Evolutionary conservation across 2,329 filamentous ascomycete species (phyloP).

Genomic region (Fusarium xylarioides): DNA sequence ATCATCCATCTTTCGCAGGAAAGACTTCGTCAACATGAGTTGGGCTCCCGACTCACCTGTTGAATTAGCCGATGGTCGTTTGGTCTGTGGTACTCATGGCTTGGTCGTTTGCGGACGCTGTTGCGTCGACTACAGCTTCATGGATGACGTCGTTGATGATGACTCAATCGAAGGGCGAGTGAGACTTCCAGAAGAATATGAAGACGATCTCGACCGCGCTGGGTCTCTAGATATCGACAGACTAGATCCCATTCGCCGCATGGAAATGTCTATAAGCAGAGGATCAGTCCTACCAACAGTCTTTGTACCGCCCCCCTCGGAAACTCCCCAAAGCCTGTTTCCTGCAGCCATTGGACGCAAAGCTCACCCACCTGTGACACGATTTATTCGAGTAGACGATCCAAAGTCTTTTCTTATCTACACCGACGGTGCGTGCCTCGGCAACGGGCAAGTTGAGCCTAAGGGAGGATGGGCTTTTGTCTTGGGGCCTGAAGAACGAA

Average conservation of each 20-base stretch:
- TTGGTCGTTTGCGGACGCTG: constrained; percentile 46
- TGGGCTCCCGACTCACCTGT: not conserved
- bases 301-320: constrained; percentile 14
- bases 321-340: not conserved
- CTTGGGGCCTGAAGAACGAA: constrained; percentile 6
- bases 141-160: constrained; percentile 39
- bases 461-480: constrained; percentile 53
- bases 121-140: constrained; percentile 49
- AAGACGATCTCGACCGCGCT: not conserved
- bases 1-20: fast-evolving
- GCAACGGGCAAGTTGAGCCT: constrained; percentile 51
- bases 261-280: not conserved
- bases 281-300: constrained; percentile 23
- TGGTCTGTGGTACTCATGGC: constrained; percentile 49
- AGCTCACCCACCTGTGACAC: not conserved
- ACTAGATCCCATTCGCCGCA: not conserved
- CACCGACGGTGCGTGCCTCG: constrained; percentile 55
- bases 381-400: constrained; percentile 19
- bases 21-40: not conserved
- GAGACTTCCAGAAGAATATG: not conserved
- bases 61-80: constrained; percentile 47
- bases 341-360: not conserved
- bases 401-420: constrained; percentile 49
- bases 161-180: not conserved
- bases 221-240: not conserved